Percentiles rank a stretch among this genome's conserved stretches.
Evolutionary conservation across 1,284 basidiomycete genomes (phyloP).

Genomic region (Marasmius sp.): DNA sequence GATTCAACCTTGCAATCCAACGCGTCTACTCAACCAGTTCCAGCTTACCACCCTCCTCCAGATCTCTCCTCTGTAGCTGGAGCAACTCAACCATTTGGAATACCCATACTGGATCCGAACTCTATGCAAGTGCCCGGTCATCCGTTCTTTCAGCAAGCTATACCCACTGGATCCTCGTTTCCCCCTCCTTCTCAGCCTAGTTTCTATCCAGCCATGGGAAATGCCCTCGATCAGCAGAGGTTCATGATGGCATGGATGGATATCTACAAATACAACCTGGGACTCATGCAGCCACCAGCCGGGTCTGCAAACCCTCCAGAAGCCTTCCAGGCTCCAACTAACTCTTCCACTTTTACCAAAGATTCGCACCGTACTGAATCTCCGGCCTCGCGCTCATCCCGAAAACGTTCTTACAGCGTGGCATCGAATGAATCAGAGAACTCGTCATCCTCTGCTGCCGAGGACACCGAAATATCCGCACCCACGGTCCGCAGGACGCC

Average conservation of each 20-base stretch:
- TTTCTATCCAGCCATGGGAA: not conserved
- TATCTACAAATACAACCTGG: constrained; percentile 1
- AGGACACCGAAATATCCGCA: not conserved
- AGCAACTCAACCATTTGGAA: not conserved
- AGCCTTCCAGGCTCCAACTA: not conserved
- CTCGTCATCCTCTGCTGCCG: not conserved
- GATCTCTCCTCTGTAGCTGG: not conserved
- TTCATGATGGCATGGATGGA: constrained; percentile 4
- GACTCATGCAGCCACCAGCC: not conserved
- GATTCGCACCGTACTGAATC: not conserved
- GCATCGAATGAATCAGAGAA: not conserved
- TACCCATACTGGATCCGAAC: not conserved
- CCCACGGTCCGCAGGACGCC: not conserved
- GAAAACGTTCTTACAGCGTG: not conserved
- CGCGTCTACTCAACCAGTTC: not conserved
- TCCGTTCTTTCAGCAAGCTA: not conserved
- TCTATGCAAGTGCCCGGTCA: not conserved
- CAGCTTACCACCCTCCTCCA: not conserved
- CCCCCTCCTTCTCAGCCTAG: not conserved
- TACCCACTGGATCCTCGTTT: not conserved
- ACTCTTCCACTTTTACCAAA: not conserved
- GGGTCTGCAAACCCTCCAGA: not conserved
- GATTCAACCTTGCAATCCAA: not conserved
- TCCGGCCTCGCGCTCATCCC: not conserved
- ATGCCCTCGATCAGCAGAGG: not conserved